phyloP scores from a whole-genome alignment of 257 asterid species.

The Solanum chilense region DNA sequence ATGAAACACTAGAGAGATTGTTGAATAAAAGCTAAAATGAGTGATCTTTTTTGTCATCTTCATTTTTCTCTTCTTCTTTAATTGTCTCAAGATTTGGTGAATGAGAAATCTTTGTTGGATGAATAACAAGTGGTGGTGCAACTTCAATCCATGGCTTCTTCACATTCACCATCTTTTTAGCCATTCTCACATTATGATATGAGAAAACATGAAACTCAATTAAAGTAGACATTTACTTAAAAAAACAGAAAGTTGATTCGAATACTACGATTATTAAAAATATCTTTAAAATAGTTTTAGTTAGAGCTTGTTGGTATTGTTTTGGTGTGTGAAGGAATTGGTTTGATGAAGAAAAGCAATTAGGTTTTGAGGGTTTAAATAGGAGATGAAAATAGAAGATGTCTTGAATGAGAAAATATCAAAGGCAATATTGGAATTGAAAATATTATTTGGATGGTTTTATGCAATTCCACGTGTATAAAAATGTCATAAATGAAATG shows the following conservation, averaged over 20 bases:
- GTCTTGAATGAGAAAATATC: conserved; percentile 14
- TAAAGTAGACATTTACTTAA: not conserved
- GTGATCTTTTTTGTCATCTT: not conserved
- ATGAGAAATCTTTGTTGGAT: conserved; percentile 20
- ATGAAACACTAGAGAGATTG: not conserved
- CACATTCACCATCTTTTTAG: conserved; percentile 6
- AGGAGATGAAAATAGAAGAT: not conserved
- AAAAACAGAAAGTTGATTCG: not conserved
- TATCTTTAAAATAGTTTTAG: not conserved
- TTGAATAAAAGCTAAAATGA: not conserved
- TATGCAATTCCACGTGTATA: conserved; percentile 14
- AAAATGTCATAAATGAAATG: not conserved
- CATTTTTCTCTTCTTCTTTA: conserved; percentile 22
- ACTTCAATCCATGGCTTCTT: conserved; percentile 26
- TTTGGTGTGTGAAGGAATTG: not conserved
- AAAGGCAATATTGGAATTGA: not conserved
- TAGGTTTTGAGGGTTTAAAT: conserved; percentile 8
- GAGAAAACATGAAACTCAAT: not conserved
- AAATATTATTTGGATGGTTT: not conserved
- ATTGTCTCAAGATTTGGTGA: conserved; percentile 41
- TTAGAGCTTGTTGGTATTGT: not conserved
- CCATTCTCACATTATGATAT: conserved; percentile 7
- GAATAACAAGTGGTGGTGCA: conserved; percentile 34
- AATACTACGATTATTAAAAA: not conserved
- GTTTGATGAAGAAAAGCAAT: not conserved